phyloP scores from a whole-genome alignment of 352 stramenopile species.

The Globisporangium radiosum region DNA sequence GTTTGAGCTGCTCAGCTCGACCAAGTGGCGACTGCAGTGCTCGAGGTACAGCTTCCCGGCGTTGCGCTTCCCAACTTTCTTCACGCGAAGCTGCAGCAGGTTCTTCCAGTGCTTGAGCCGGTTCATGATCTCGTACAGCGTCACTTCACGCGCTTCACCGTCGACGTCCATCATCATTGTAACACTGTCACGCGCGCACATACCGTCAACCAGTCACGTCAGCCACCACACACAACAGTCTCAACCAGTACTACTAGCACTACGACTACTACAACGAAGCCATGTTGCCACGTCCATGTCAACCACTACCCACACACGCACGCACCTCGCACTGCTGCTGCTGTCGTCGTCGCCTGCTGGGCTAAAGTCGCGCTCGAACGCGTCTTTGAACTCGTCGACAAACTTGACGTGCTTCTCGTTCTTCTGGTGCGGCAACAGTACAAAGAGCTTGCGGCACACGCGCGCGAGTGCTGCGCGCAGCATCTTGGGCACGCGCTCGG shows the following conservation, averaged over 20 bases:
- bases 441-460: constrained; percentile 92
- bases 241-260: too few species aligned
- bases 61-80: constrained; percentile 62
- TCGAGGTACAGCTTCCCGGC: constrained; percentile 77
- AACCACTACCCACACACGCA: background rate
- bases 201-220: background rate
- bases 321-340: constrained; percentile 8
- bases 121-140: constrained; percentile 83
- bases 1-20: constrained; percentile 80
- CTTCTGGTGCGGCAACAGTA: constrained; percentile 69
- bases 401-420: constrained; percentile 86
- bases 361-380: constrained; percentile 85
- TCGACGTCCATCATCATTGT: constrained; percentile 13
- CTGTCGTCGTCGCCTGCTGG: constrained; percentile 21
- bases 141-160: constrained; percentile 25
- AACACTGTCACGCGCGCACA: constrained; percentile 1
- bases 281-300: too few species aligned
- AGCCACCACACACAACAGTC: too few species aligned
- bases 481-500: constrained; percentile 81
- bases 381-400: constrained; percentile 80
- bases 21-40: constrained; percentile 84
- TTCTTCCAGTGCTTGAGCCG: constrained; percentile 90
- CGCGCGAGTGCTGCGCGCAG: constrained; percentile 86
- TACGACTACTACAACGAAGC: too few species aligned
- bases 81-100: constrained; percentile 78